phyloP scores from a whole-genome alignment of 2,329 filamentous ascomycete species.

The Ascochyta viciae-villosae region DNA sequence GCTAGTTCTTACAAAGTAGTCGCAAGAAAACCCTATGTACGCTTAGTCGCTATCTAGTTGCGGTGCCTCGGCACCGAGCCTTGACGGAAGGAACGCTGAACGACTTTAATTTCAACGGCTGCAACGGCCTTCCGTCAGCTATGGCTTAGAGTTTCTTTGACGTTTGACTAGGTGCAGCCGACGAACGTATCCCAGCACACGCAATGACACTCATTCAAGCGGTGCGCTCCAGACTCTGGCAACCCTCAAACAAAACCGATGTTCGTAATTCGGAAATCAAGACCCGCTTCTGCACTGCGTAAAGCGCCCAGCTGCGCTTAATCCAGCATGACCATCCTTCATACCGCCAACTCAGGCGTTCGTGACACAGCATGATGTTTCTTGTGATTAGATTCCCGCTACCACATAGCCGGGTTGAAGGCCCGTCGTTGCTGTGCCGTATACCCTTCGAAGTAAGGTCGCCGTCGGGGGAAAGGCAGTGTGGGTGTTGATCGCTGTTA shows the following conservation, averaged over 20 bases:
- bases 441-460: constrained; percentile 22
- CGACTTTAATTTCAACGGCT: constrained; percentile 28
- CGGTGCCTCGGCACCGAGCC: constrained; percentile 15
- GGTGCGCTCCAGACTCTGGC: constrained; percentile 8
- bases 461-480: constrained; percentile 17
- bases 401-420: constrained; percentile 34
- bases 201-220: constrained; percentile 2
- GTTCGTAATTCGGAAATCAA: constrained; percentile 1
- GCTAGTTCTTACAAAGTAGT: constrained; percentile 5
- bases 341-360: constrained; percentile 8
- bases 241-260: background rate
- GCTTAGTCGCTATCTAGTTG: constrained; percentile 3
- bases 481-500: constrained; percentile 23
- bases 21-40: background rate
- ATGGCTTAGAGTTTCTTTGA: constrained; percentile 23
- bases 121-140: constrained; percentile 15
- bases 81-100: constrained; percentile 12
- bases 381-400: constrained; percentile 26
- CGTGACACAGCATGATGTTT: constrained; percentile 8
- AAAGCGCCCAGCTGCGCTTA: constrained; percentile 10
- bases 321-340: constrained; percentile 5
- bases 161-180: constrained; percentile 28
- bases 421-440: constrained; percentile 29
- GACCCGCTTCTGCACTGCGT: constrained; percentile 5
- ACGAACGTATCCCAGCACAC: constrained; percentile 21